These are phyloP conservation scores for Fusarium longipes DNA, from an alignment of 2,329 filamentous ascomycete species.

Conservation along the genomic window DNA sequence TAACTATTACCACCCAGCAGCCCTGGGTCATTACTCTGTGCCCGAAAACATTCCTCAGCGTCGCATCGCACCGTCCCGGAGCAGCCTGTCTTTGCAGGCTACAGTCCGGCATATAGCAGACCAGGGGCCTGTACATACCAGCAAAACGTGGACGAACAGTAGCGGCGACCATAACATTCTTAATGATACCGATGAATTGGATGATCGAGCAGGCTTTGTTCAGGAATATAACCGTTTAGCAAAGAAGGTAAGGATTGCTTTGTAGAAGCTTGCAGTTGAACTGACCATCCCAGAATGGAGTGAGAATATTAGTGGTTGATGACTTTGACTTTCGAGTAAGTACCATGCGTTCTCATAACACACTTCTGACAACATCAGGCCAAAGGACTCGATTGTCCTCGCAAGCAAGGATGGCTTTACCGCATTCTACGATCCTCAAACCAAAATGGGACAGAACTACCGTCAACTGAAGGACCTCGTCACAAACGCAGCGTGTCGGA, in stretches of 20 bases:
- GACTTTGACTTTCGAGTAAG: constrained; percentile 53
- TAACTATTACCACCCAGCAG: constrained; percentile 10
- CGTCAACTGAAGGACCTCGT: constrained; percentile 34
- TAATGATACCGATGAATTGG: constrained; percentile 62
- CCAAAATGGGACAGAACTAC: constrained; percentile 16
- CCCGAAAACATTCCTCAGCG: constrained; percentile 20
- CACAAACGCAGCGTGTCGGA: constrained; percentile 68
- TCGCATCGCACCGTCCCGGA: constrained; percentile 42
- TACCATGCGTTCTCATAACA: not conserved
- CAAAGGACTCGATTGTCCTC: constrained; percentile 35
- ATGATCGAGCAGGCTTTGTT: constrained; percentile 61
- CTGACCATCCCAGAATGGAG: constrained; percentile 59
- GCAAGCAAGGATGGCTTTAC: constrained; percentile 54
- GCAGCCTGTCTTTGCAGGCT: constrained; percentile 46
- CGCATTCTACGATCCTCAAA: constrained; percentile 51
- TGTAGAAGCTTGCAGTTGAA: not conserved
- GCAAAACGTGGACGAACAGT: constrained; percentile 68
- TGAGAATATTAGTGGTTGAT: constrained; percentile 56
- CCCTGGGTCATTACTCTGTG: constrained; percentile 31
- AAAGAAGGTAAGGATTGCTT: constrained; percentile 59
- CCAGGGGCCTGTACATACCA: constrained; percentile 52
- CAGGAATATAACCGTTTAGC: constrained; percentile 71
- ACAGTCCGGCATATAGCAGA: constrained; percentile 42
- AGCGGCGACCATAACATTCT: constrained; percentile 61
- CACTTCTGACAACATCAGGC: constrained; percentile 35